Base-by-base conservation (phyloP, 2,329 filamentous ascomycete genomes). In the Hypoxylon sp. region DNA sequence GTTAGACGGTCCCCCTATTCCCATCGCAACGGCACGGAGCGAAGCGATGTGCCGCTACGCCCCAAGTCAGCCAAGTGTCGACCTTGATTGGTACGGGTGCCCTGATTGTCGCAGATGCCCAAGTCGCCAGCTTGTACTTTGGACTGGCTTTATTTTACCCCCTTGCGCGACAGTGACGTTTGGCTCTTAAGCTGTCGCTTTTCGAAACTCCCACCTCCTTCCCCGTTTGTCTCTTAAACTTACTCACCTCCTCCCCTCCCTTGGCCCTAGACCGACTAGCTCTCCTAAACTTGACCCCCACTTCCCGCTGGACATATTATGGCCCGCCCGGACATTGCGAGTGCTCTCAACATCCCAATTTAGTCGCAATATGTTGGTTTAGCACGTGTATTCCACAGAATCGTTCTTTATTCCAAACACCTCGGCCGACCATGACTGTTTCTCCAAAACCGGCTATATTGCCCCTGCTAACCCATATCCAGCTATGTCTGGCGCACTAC, bases 401-500 rank as follows among this genome's bases (percentile, higher is more conserved):
- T 44, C 51, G 19, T 42, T 21, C 53, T 53, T 65, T 56, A 56
- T 55, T 46, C 47, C 24, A 24, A 54, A 27, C 60, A 68, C 51
- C 27, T 58, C 54, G 61, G 60, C 50, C 46, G 27, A 69, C 42
- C 52, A 77, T 76, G 75, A 72, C 73, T 54, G 60, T 74, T 50
- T 64, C 70, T 51, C 69, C 61, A 31, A 69, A 70, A 51, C 68
- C 73, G 44, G 53, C 70, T 31, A 58, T 73, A 47, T 73, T 75
- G 39, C 72, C 76, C 35, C 67, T 82, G 76, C 81, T 84, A 75
- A 84, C 78, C 15, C 73, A 77, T 54, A 72, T 88, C 65, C 86
- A 91, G 89, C 81, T 91, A 76, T 91, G 88, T 78, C 84, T 92
- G 74, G 89, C 89, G 74, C 89, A 91, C 78, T 91, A 91, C 77